Percentiles rank a stretch among this genome's conserved stretches.
Evolutionary conservation across 352 stramenopile genomes (phyloP).

Genomic region (Phytophthora sansomeana): DNA sequence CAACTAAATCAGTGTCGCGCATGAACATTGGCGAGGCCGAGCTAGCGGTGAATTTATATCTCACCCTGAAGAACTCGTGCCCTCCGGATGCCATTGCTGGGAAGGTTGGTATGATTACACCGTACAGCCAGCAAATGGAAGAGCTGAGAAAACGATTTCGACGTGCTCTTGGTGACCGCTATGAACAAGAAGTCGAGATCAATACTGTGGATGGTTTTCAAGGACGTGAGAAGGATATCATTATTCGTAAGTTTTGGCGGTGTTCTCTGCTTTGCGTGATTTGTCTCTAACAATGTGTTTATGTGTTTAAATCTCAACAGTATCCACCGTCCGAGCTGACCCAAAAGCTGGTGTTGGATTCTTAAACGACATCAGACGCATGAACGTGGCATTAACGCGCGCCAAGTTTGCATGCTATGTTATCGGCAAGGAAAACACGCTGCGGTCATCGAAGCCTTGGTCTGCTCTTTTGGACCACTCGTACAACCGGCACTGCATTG

Average conservation of each 20-base stretch:
- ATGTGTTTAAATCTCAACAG: conserved; percentile 40
- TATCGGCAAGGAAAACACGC: conserved; percentile 81
- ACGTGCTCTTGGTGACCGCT: conserved; percentile 66
- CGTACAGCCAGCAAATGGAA: conserved; percentile 93
- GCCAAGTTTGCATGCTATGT: conserved; percentile 92
- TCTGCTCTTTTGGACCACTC: conserved; percentile 77
- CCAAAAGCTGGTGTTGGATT: conserved; percentile 86
- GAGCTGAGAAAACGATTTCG: conserved; percentile 74
- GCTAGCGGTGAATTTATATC: conserved; percentile 88
- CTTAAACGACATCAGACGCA: conserved; percentile 89
- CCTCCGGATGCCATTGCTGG: conserved; percentile 75
- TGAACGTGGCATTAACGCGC: conserved; percentile 90
- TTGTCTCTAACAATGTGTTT: conserved; percentile 19
- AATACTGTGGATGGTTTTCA: conserved; percentile 94
- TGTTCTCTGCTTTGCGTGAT: neutral
- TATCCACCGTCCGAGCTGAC: conserved; percentile 89
- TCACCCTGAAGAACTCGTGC: conserved; percentile 88
- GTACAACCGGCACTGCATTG: conserved; percentile 70
- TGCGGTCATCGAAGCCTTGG: conserved; percentile 90
- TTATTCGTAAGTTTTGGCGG: conserved; percentile 76
- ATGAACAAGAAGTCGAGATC: conserved; percentile 89
- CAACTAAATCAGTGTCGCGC: conserved; percentile 78
- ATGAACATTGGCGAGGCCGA: conserved; percentile 85
- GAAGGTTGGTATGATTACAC: conserved; percentile 91
- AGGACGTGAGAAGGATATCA: conserved; percentile 92